Conservation (phyloP, 2,329 filamentous ascomycete genomes). For the Aureobasidium subglaciale region DNA sequence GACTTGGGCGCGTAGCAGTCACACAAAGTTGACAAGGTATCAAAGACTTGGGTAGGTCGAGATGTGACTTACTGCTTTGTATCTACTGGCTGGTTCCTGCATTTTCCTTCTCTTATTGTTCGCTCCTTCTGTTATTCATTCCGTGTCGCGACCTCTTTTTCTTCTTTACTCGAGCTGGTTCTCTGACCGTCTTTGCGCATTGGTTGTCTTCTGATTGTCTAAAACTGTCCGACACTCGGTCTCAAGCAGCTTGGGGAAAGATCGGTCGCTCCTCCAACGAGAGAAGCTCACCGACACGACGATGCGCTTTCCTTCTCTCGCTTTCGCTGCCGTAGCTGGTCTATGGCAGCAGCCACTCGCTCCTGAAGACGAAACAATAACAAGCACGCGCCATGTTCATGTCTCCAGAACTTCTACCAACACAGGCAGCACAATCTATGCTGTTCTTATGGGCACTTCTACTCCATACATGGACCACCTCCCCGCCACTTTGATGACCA, state of each 20-base stretch:
- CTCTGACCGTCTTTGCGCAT: neutral
- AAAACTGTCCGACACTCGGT: neutral
- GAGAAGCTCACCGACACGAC: neutral
- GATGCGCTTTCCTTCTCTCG: constrained; percentile 1
- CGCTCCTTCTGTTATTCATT: neutral
- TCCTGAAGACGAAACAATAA: neutral
- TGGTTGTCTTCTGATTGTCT: neutral
- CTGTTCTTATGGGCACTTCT: neutral
- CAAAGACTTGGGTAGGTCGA: constrained; percentile 2
- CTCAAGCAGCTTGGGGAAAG: neutral
- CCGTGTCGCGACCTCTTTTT: neutral
- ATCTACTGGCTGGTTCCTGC: neutral
- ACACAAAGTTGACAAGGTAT: neutral
- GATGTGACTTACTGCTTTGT: neutral
- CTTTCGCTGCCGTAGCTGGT: constrained; percentile 8
- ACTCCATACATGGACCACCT: neutral
- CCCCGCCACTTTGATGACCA: neutral
- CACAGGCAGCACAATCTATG: neutral
- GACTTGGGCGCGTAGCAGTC: constrained; percentile 1
- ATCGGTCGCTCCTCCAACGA: neutral
- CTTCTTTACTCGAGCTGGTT: neutral
- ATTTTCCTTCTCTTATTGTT: neutral
- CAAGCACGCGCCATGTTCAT: neutral
- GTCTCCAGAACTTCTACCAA: neutral
- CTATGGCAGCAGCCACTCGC: constrained; percentile 13